These are phyloP conservation scores for Mycena crocata DNA, from an alignment of 768 basidiomycete genomes.

Conservation along the genomic window DNA sequence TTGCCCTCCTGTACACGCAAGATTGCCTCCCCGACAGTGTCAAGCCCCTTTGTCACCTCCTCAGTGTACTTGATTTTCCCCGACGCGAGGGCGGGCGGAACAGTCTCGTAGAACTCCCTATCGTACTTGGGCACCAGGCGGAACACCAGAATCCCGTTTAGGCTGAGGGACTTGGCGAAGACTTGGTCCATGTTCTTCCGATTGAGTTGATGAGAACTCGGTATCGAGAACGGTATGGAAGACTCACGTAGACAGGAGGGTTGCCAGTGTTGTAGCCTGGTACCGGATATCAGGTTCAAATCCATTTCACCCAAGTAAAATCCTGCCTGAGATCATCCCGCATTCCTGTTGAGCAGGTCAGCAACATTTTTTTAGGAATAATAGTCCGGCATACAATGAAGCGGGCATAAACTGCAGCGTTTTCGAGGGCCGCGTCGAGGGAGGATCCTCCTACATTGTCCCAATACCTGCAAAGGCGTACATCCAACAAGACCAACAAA, in stretches of 20 bases:
- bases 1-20: conserved; percentile 39
- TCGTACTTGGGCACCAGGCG: conserved; percentile 47
- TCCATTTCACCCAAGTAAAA: background rate
- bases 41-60: conserved; percentile 58
- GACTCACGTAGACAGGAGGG: background rate
- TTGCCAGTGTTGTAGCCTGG: background rate
- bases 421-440: conserved; percentile 64
- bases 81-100: conserved; percentile 54
- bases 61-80: conserved; percentile 63
- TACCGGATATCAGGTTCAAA: background rate
- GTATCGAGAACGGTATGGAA: too few relatives aligned
- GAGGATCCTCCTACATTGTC: conserved; percentile 71
- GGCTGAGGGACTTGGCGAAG: conserved; percentile 54
- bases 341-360: conserved; percentile 54
- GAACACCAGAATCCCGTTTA: conserved; percentile 53
- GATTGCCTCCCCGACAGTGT: conserved; percentile 46
- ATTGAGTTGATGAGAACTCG: background rate
- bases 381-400: conserved; percentile 55
- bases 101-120: conserved; percentile 53
- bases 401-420: conserved; percentile 56
- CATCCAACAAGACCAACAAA: background rate
- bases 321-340: conserved; percentile 49
- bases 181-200: conserved; percentile 52
- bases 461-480: conserved; percentile 56
- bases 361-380: too few relatives aligned